A percentile compares a stretch with the other conserved stretches of the same genome.
Evolutionary conservation across 2,329 filamentous ascomycete species (phyloP).

Genomic region (Penicillium decumbens): DNA sequence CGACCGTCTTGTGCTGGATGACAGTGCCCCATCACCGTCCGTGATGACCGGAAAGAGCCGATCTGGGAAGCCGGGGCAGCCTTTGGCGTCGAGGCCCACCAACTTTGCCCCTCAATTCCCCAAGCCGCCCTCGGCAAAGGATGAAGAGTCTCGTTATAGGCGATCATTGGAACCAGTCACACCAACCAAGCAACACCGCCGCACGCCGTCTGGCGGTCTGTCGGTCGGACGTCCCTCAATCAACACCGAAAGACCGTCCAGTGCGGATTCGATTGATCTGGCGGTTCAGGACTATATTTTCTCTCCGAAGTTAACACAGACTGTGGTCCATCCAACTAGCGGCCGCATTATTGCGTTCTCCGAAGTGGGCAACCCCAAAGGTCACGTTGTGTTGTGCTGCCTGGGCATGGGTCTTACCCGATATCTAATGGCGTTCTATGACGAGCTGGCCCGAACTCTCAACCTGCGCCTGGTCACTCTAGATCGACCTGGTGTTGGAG

Average conservation of each 20-base stretch:
- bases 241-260: conserved; percentile 68
- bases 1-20: conserved; percentile 37
- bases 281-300: conserved; percentile 81
- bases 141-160: conserved; percentile 25
- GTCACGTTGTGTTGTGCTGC: conserved; percentile 90
- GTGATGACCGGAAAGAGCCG: conserved; percentile 57
- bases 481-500: conserved; percentile 88
- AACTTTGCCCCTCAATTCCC: conserved; percentile 24
- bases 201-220: conserved; percentile 37
- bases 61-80: conserved; percentile 24
- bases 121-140: conserved; percentile 32
- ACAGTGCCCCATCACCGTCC: conserved; percentile 66
- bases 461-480: conserved; percentile 88
- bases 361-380: conserved; percentile 88
- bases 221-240: conserved; percentile 43
- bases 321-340: conserved; percentile 77
- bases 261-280: conserved; percentile 80
- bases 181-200: conserved; percentile 32
- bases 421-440: conserved; percentile 95
- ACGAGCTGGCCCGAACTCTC: conserved; percentile 84
- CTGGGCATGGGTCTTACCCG: conserved; percentile 96
- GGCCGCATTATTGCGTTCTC: conserved; percentile 91
- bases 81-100: conserved; percentile 27
- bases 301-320: conserved; percentile 80
- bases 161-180: conserved; percentile 29